Base-by-base conservation (phyloP, 78 protist species). In the Tieghemostelium lacteum region DNA sequence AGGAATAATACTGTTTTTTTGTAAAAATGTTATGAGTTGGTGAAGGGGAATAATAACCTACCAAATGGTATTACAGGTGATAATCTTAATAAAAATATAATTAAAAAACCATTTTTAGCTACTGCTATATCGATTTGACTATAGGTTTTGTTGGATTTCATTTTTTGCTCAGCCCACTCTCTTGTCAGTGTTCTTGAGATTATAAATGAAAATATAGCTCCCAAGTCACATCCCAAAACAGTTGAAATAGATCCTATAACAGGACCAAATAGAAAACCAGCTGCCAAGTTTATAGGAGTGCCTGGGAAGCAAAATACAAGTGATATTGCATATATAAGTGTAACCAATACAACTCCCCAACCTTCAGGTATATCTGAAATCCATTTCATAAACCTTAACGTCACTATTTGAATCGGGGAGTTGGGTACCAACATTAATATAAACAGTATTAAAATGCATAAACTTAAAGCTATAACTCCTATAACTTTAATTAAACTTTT, bases 41-140 rank as follows among this genome's bases (percentile, higher is more conserved):
- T n/a, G n/a, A n/a, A n/a, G n/a, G n/a, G 14, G 12, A 31, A 24
- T 73, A n/a, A 37, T 6, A 4, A 74, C 49, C 19, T 83, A 83
- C 91, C 91, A 69, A 83, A 83, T 28, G 91, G 91, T 26, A 83
- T 83, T 19, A 69, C 75, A 40, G 91, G 91, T 60, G 91, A 83
- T 69, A 83, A 42, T 67, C 91, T 73, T 83, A 83, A 83, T 50
- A 83, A 58, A 31, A 83, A 83, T 19, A 83, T 83, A 45, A 83
- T 83, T 69, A 83, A 58, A 39, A 83, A 60, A 58, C 91, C 67
- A 69, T 83, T 83, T 45, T 83, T 83, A 31, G 42, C 63, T n/a
- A 83, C 91, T 3, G 91, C 91, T 16, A 20, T n/a, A 69, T 71
- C 75, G 50, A 83, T 83, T 69, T 83, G 91, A 70, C 91, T 62